Base-by-base conservation (phyloP, 805 yeast genomes). In the Scheffersomyces lignosus region DNA sequence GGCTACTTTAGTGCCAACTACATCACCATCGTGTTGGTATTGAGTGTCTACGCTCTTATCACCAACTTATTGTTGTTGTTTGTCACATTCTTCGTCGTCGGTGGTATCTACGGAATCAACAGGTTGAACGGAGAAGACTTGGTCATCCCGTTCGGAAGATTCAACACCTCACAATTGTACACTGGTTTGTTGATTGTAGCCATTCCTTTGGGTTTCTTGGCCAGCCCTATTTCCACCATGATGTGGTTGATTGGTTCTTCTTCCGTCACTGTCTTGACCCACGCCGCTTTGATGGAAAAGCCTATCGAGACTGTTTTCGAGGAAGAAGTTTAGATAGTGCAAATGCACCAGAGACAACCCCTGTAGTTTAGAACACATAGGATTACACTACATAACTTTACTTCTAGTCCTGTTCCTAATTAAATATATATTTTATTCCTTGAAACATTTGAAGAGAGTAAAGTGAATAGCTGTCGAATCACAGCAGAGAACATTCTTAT, bases 301-400 rank as follows among this genome's bases (percentile, higher is more conserved):
- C 99, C 99, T 15, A 82, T 90, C 43, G 98, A 93, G 67, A 81
- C 91, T 26, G 90, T 91, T 14, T 93, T 91, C 57, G 93, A 89
- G 56, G 96, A 88, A 58, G 87, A 84, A 48, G 74, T 69, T 26
- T 69, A 55, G 37, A 15, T 31, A 32, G 20, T 23, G 15, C 9
- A 27, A 14, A 9, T 27, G n/a, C n/a, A n/a, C n/a, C n/a, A n/a
- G n/a, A n/a, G n/a, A n/a, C n/a, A n/a, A n/a, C n/a, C n/a, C n/a
- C n/a, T n/a, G n/a, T n/a, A n/a, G n/a, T n/a, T n/a, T n/a, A n/a
- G n/a, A n/a, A n/a, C n/a, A n/a, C n/a, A n/a, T n/a, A n/a, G n/a
- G n/a, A n/a, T n/a, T n/a, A n/a, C n/a, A n/a, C n/a, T n/a, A n/a
- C n/a, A n/a, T n/a, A n/a, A n/a, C n/a, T n/a, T n/a, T n/a, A n/a